Percentiles rank a stretch among this genome's conserved stretches.
Evolutionary conservation across 371 early-diverging fungal genomes (phyloP).

Genomic region (Dinochytrium kinnereticum): DNA sequence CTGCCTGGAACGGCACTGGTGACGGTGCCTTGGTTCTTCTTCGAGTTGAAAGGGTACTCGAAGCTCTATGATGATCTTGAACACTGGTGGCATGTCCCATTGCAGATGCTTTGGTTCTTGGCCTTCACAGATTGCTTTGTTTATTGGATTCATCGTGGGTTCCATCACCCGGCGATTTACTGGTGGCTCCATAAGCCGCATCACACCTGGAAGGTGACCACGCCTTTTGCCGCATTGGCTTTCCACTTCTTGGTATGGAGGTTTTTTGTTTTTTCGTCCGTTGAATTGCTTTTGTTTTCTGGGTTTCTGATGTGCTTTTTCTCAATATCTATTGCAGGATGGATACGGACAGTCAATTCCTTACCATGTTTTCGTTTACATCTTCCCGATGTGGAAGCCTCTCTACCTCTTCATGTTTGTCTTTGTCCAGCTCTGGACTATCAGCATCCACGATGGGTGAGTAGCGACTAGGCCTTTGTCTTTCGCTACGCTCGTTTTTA

Average conservation of each 20-base stretch:
- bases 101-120: constrained; percentile 75
- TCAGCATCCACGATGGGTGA: constrained; percentile 93
- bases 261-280: background rate
- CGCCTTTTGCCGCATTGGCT: constrained; percentile 95
- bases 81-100: constrained; percentile 68
- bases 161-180: constrained; percentile 88
- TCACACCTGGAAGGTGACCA: constrained; percentile 84
- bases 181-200: constrained; percentile 88
- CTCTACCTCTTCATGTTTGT: constrained; percentile 83
- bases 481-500: background rate
- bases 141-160: constrained; percentile 92
- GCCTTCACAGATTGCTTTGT: constrained; percentile 91
- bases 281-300: background rate
- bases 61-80: constrained; percentile 72
- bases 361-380: constrained; percentile 88
- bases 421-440: constrained; percentile 95
- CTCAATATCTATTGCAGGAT: constrained; percentile 70
- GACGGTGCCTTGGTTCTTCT: constrained; percentile 89
- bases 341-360: constrained; percentile 93
- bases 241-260: constrained; percentile 79
- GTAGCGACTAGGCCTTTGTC: too few species aligned
- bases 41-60: constrained; percentile 88
- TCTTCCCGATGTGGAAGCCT: constrained; percentile 89
- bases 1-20: constrained; percentile 80
- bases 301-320: background rate